These are phyloP conservation scores for Peronospora belbahrii DNA, from an alignment of 352 stramenopile genomes.

Conservation along the genomic window DNA sequence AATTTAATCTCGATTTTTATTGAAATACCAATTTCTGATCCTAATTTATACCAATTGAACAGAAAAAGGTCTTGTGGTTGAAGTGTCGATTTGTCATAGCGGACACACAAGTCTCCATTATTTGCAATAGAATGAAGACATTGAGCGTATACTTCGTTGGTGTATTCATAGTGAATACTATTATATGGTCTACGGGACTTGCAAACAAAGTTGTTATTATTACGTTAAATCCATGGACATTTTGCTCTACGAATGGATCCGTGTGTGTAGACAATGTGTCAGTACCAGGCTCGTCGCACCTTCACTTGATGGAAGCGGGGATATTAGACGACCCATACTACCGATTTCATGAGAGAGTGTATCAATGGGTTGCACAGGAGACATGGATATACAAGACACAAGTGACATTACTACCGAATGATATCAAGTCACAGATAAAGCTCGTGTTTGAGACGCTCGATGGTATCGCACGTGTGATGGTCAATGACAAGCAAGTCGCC, in stretches of 20 bases:
- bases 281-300: conserved; percentile 66
- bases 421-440: background rate
- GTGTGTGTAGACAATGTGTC: conserved; percentile 38
- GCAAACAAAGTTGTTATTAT: too few species aligned
- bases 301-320: conserved; percentile 50
- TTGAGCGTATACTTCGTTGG: too few species aligned
- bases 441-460: conserved; percentile 69
- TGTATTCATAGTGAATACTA: too few species aligned
- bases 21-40: too few species aligned
- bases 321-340: conserved; percentile 60
- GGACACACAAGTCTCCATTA: too few species aligned
- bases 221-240: conserved; percentile 39
- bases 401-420: conserved; percentile 20
- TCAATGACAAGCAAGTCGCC: conserved; percentile 53
- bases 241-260: conserved; percentile 51
- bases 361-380: conserved; percentile 56
- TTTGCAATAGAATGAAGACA: too few species aligned
- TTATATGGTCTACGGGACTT: too few species aligned
- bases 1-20: too few species aligned
- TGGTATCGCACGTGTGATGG: conserved; percentile 49
- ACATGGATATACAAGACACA: conserved; percentile 71
- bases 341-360: conserved; percentile 63
- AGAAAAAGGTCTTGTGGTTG: too few species aligned
- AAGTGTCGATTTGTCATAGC: too few species aligned
- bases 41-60: too few species aligned